A percentile compares a stretch with the other conserved stretches of the same genome.
phyloP scores from a whole-genome alignment of 2,329 filamentous ascomycete species.

The Claviceps maximensis region DNA sequence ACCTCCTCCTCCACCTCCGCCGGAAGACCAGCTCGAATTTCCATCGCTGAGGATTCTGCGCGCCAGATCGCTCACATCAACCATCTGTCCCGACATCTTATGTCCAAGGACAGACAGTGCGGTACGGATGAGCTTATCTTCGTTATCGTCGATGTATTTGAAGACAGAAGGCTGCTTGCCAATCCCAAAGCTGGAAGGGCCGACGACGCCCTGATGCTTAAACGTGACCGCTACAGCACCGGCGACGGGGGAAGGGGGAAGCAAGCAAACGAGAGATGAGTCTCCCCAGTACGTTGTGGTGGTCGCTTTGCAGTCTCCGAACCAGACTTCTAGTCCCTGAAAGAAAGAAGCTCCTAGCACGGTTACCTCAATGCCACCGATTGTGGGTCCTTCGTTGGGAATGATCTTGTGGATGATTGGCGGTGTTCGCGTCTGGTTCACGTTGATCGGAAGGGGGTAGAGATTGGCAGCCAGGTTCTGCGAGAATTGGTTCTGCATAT shows the following conservation, averaged over 20 bases:
- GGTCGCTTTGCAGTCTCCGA: conserved; percentile 52
- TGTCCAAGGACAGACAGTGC: conserved; percentile 51
- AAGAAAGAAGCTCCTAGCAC: conserved; percentile 71
- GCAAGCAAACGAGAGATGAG: conserved; percentile 63
- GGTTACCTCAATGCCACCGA: conserved; percentile 77
- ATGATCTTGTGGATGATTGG: conserved; percentile 71
- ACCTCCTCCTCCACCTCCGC: conserved; percentile 4
- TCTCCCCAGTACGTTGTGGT: conserved; percentile 73
- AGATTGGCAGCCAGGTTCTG: conserved; percentile 35
- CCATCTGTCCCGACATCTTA: conserved; percentile 50
- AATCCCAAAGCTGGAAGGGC: conserved; percentile 22
- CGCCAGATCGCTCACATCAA: conserved; percentile 49
- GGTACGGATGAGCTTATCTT: conserved; percentile 54
- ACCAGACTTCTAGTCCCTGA: conserved; percentile 67
- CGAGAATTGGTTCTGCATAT: conserved; percentile 29
- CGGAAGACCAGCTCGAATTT: conserved; percentile 33
- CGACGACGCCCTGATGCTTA: conserved; percentile 34
- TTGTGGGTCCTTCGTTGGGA: conserved; percentile 67
- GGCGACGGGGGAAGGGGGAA: conserved; percentile 55
- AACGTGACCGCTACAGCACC: conserved; percentile 62
- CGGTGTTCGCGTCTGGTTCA: conserved; percentile 32
- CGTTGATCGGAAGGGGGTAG: conserved; percentile 35
- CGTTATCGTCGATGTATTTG: conserved; percentile 61
- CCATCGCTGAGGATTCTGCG: conserved; percentile 42
- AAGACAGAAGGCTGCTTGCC: conserved; percentile 40